phyloP scores from a whole-genome alignment of 2,329 filamentous ascomycete genomes.

The Xylariaceae sp. region DNA sequence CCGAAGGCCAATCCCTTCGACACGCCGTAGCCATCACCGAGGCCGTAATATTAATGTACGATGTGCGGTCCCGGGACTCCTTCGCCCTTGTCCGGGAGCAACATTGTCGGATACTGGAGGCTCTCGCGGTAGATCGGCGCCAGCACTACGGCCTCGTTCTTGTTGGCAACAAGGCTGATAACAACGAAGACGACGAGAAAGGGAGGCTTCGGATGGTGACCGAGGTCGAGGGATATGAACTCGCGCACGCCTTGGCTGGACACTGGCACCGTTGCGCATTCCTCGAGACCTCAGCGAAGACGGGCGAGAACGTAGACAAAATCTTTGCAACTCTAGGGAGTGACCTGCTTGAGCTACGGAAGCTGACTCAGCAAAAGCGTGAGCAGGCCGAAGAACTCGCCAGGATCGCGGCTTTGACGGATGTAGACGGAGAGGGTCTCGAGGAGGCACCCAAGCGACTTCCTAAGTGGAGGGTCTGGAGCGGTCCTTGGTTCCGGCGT shows the following conservation, averaged over 20 bases:
- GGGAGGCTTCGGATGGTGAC: conserved; percentile 26
- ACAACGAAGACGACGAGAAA: conserved; percentile 18
- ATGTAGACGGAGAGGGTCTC: not conserved
- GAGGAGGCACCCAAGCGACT: conserved; percentile 11
- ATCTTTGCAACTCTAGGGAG: conserved; percentile 31
- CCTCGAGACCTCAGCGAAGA: conserved; percentile 32
- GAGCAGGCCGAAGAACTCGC: conserved; percentile 16
- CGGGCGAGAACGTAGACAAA: conserved; percentile 32
- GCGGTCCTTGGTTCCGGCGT: conserved; percentile 18
- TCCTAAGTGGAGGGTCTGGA: conserved; percentile 20
- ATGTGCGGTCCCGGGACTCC: conserved; percentile 25
- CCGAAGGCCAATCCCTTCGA: conserved; percentile 30
- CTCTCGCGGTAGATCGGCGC: conserved; percentile 17
- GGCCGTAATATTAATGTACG: conserved; percentile 31
- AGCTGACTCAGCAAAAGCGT: conserved; percentile 21
- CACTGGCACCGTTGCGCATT: conserved; percentile 22
- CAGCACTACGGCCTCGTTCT: conserved; percentile 19
- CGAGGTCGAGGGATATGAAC: conserved; percentile 29
- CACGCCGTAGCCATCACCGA: conserved; percentile 38
- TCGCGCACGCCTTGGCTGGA: conserved; percentile 19
- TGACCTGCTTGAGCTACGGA: conserved; percentile 31
- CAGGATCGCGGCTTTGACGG: not conserved
- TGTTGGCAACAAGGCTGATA: conserved; percentile 34
- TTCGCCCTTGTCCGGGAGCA: conserved; percentile 16
- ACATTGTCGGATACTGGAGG: conserved; percentile 22